Conservation (phyloP, 257 asterid species). For the Primulina tabacum region DNA sequence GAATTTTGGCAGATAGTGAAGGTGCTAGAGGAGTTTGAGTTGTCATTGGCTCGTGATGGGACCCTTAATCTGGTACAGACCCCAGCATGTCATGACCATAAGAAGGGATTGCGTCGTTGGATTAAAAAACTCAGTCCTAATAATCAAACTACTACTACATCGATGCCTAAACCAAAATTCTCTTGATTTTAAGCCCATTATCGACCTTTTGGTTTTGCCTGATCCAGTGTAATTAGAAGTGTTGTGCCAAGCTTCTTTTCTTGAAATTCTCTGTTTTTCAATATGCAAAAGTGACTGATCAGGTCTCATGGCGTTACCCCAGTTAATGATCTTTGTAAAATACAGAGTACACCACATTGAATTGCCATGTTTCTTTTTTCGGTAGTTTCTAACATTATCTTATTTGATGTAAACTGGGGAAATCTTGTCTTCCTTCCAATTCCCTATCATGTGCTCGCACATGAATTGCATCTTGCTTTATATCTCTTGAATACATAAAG, state of each 20-base stretch:
- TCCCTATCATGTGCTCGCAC: background rate
- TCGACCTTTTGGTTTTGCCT: constrained; percentile 33
- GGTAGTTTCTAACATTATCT: constrained; percentile 23
- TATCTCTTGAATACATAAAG: too few species aligned
- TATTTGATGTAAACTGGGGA: constrained; percentile 8
- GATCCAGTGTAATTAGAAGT: constrained; percentile 39
- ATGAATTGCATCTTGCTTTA: background rate
- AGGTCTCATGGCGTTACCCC: constrained; percentile 28
- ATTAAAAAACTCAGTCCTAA: constrained; percentile 56
- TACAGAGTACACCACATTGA: constrained; percentile 13
- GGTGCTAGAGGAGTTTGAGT: constrained; percentile 70
- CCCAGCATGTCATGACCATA: constrained; percentile 45
- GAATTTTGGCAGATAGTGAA: constrained; percentile 90
- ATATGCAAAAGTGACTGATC: constrained; percentile 26
- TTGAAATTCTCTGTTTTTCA: constrained; percentile 16
- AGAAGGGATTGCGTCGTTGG: constrained; percentile 66
- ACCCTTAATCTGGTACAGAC: constrained; percentile 50
- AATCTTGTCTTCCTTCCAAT: background rate
- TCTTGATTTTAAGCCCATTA: constrained; percentile 36
- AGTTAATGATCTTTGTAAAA: constrained; percentile 23
- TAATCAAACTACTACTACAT: constrained; percentile 33
- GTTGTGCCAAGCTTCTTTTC: constrained; percentile 13
- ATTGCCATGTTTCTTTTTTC: constrained; percentile 29
- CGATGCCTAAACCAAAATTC: constrained; percentile 54
- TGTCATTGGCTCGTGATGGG: constrained; percentile 56